Evolutionary conservation across 208 protist species (phyloP), one percentile per base, ranked within the genome.

Genomic region (Blastocrithidia nonstop): DNA sequence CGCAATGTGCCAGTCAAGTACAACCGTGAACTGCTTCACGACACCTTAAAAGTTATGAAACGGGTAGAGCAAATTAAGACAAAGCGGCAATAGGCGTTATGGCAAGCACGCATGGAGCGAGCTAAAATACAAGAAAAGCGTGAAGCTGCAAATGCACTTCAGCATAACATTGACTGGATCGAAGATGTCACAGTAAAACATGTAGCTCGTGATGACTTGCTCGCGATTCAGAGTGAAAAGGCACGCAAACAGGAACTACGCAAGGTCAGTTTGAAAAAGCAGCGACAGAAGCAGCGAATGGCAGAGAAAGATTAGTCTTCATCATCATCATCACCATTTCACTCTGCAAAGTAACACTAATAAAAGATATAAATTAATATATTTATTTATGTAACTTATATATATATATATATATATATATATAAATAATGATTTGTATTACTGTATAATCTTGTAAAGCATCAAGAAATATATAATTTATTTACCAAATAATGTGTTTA

Each of bases 1-100:
- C 79, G 97, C 19, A 96, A 99, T 61, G 62, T 96, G 22, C 97
- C 97, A 13, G 76, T 98, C 11, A 96, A 96, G 76, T 99, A 99
- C 74, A 96, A 99, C 74, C 86, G 98, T 35, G 94, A 99, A 50
- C 68, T 99, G 21, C 75, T 98, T 48, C 49, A 65, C 33, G 79
- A 76, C 48, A 98, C 97, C 1, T 59, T 97, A 17, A 79, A 91
- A 58, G 95, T 96, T 5, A 99, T 99, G 88, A 96, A 96, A 66
- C 77, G 84, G 21, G 82, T 99, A n/a, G 67, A 96, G 47, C 75
- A 94, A 60, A 97, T 99, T 57, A 95, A 95, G 57, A 57, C 92
- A 63, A 54, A 69, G 24, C 88, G 96, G 27, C 85, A 98, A 77
- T 57, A 75, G 45, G 71, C 75, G 8, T 86, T 96, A 56, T 98